Evolutionary conservation across 768 basidiomycete genomes (phyloP).

Genomic region (Chlorophyllum brunneum): DNA sequence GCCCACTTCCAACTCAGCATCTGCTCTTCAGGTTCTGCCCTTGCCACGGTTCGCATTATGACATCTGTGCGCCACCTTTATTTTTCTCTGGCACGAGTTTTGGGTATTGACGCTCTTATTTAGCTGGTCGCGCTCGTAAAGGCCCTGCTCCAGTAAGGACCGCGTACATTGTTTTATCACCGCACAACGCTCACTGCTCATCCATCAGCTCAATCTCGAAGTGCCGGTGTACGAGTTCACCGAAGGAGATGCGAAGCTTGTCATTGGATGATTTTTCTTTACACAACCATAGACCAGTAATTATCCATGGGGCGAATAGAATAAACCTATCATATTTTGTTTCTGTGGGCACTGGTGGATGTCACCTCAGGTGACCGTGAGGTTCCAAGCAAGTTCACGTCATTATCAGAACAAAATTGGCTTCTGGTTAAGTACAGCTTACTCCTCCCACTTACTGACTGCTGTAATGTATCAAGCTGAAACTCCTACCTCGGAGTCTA

Average conservation of each 20-base stretch:
- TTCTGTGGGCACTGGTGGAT: not conserved
- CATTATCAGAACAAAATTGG: not conserved
- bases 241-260: slow-evolving; percentile 80
- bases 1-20: not conserved
- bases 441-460: slow-evolving; percentile 17
- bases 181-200: slow-evolving; percentile 13
- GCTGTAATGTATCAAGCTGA: slow-evolving; percentile 17
- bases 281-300: slow-evolving; percentile 15
- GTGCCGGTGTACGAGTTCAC: slow-evolving; percentile 86
- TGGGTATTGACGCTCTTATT: slow-evolving; percentile 13
- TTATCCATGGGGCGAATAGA: slow-evolving; percentile 8
- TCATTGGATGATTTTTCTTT: slow-evolving; percentile 64
- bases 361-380: slow-evolving; percentile 7
- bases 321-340: slow-evolving; percentile 12
- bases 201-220: slow-evolving; percentile 82
- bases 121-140: slow-evolving; percentile 92
- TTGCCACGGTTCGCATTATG: slow-evolving; percentile 98
- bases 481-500: slow-evolving; percentile 29
- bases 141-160: slow-evolving; percentile 89
- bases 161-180: not conserved
- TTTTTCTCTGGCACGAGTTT: not conserved
- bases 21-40: slow-evolving; percentile 75
- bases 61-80: slow-evolving; percentile 68
- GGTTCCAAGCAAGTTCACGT: not conserved
- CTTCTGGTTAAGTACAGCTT: slow-evolving; percentile 22